These are phyloP conservation scores for Prunus davidiana DNA, from an alignment of 306 rosid genomes.

Conservation along the genomic window DNA sequence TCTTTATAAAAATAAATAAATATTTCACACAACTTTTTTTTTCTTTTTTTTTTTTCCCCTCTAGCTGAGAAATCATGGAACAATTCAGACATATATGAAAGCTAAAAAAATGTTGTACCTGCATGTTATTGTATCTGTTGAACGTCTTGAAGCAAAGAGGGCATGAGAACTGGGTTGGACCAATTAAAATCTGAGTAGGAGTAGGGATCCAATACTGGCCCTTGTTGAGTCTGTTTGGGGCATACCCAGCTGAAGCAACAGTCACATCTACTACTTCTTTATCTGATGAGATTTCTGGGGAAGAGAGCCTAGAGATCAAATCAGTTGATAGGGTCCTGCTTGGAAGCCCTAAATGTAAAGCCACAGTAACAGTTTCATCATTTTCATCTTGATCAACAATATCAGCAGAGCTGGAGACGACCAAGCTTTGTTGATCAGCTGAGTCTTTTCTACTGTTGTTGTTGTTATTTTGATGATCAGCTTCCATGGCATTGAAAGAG, in stretches of 20 bases:
- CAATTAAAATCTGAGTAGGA: constrained; percentile 84
- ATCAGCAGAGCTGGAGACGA: not conserved
- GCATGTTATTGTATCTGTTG: constrained; percentile 97
- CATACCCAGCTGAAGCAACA: constrained; percentile 26
- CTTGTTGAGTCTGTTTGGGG: constrained; percentile 47
- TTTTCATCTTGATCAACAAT: constrained; percentile 21
- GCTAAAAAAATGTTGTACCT: constrained; percentile 34
- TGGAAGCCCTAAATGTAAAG: constrained; percentile 91
- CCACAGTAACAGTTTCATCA: constrained; percentile 55
- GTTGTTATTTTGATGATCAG: no score
- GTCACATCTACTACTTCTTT: constrained; percentile 36
- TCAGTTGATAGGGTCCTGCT: constrained; percentile 38
- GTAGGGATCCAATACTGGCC: constrained; percentile 98
- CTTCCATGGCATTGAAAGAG: no score
- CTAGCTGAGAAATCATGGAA: not conserved
- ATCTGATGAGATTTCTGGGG: constrained; percentile 46
- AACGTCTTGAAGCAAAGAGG: constrained; percentile 96
- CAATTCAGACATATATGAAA: constrained; percentile 2
- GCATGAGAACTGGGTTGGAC: constrained; percentile 92
- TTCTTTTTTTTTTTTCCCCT: not conserved
- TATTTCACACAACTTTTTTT: not conserved
- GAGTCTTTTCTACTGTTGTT: not conserved
- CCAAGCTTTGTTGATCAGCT: constrained; percentile 9
- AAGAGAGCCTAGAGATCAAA: constrained; percentile 45
- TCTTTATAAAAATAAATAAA: not conserved